A percentile compares a stretch with the other conserved stretches of the same genome.
Evolutionary conservation across 306 rosid genomes (phyloP).

Genomic region (Cercis canadensis): DNA sequence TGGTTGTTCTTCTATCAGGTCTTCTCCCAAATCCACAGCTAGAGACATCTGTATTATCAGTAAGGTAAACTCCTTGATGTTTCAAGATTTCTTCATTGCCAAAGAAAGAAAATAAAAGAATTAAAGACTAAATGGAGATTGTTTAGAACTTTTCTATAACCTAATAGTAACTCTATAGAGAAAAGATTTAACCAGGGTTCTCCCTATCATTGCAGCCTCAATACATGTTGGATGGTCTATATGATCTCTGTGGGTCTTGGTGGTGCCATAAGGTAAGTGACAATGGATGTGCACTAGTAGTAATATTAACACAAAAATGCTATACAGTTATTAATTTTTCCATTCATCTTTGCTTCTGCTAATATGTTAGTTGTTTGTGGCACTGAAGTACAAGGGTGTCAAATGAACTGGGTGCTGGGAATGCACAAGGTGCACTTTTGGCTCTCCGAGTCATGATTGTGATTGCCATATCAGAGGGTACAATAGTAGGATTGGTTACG

Average conservation of each 20-base stretch:
- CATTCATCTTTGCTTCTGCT: background rate
- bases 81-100: background rate
- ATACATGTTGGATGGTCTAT: constrained; percentile 68
- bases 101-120: background rate
- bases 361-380: background rate
- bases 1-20: constrained; percentile 74
- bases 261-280: constrained; percentile 60
- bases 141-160: background rate
- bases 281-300: background rate
- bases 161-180: background rate
- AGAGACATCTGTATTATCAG: constrained; percentile 67
- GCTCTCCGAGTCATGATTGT: constrained; percentile 55
- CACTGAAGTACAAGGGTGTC: constrained; percentile 60
- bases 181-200: background rate
- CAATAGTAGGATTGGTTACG: constrained; percentile 42
- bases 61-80: constrained; percentile 44
- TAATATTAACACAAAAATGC: background rate
- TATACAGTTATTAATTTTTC: background rate
- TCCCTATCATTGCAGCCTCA: constrained; percentile 46
- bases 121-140: background rate
- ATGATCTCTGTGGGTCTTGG: constrained; percentile 72
- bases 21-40: constrained; percentile 63
- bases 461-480: constrained; percentile 51
- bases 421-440: constrained; percentile 51
- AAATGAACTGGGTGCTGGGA: constrained; percentile 65